Evolutionary conservation across 2,329 filamentous ascomycete genomes (phyloP), one percentile per base, ranked within the genome.

Genomic region (Stagonosporopsis vannaccii): DNA sequence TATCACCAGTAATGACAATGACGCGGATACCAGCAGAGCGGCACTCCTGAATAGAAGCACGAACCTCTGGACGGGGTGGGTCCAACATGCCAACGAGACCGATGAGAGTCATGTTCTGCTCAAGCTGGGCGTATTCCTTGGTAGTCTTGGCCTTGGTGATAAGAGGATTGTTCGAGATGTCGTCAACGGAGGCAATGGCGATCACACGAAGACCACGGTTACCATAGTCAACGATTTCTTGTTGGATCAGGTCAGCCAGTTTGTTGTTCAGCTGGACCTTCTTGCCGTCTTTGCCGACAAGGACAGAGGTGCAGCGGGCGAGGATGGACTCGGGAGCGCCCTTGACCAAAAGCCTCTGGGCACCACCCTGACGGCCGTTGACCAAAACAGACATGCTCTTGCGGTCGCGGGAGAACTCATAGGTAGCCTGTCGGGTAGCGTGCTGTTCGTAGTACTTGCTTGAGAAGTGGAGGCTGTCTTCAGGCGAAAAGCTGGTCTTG

Each of bases 311-410:
- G 82, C 95, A 99, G 58, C 96, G 90, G 68, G 97, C 94, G 60
- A 99, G 85, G 66, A 99, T 88, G 12, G 92, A 92, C 77, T 99
- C 95, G 6, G 95, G 95, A 19, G 96, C 95, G 69, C 95, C 95
- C 80, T 99, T 99, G 64, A 99, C 93, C 44, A 99, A 84, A 11
- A 99, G 87, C 75, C 90, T 92, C 79, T 95, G 87, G 48, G 87
- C 78, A 45, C 83, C 81, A 52, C 85, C 88, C 17, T 56, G 41
- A 30, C 9, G 17, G 51, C 85, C 84, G 63, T 89, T 85, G 60
- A 96, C 91, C 56, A 98, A 81, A 32, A 99, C 96, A 43, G 95
- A 99, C 95, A 99, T 99, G 78, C 94, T 98, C 86, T 99, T 99
- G 61, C 95, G 87, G 77, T 99, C 95, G 68, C 95, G 88, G 1